Conservation (phyloP, 2,329 filamentous ascomycete genomes). For the Coniochaeta sp. region DNA sequence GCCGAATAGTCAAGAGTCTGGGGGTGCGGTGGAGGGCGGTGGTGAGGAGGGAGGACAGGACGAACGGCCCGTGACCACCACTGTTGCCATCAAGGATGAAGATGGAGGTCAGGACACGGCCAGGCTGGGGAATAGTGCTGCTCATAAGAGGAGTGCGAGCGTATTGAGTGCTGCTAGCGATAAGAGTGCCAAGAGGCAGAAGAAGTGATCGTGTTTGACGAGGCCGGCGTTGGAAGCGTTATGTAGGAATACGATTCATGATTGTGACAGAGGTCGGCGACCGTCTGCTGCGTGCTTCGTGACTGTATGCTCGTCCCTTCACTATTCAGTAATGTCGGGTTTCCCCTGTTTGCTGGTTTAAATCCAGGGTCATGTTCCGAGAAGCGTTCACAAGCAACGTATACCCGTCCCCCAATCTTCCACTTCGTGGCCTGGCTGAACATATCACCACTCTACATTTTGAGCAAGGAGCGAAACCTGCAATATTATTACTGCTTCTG, state of each 20-base stretch:
- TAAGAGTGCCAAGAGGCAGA: constrained; percentile 49
- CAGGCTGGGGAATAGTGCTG: constrained; percentile 15
- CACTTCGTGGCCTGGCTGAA: too few relatives aligned
- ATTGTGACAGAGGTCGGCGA: background rate
- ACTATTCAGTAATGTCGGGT: too few relatives aligned
- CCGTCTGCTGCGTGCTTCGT: too few relatives aligned
- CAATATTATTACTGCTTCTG: too few relatives aligned
- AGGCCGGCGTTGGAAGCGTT: constrained; percentile 11
- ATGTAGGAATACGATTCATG: background rate
- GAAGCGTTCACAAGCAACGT: too few relatives aligned
- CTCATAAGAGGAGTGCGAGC: constrained; percentile 75
- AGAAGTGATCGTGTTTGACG: constrained; percentile 32
- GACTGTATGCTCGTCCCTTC: too few relatives aligned
- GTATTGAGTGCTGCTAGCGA: constrained; percentile 66
- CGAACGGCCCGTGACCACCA: constrained; percentile 8
- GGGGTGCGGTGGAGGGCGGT: background rate
- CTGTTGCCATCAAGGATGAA: constrained; percentile 14
- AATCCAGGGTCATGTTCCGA: too few relatives aligned
- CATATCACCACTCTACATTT: too few relatives aligned
- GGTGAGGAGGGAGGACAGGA: background rate
- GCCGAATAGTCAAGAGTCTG: constrained; percentile 4
- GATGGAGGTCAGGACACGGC: constrained; percentile 18
- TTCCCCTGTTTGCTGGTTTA: too few relatives aligned
- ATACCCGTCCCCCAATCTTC: too few relatives aligned
- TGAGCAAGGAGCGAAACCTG: too few relatives aligned